These are phyloP conservation scores for Heterobasidion occidentale DNA, from an alignment of 1,284 basidiomycete genomes.

Conservation along the genomic window DNA sequence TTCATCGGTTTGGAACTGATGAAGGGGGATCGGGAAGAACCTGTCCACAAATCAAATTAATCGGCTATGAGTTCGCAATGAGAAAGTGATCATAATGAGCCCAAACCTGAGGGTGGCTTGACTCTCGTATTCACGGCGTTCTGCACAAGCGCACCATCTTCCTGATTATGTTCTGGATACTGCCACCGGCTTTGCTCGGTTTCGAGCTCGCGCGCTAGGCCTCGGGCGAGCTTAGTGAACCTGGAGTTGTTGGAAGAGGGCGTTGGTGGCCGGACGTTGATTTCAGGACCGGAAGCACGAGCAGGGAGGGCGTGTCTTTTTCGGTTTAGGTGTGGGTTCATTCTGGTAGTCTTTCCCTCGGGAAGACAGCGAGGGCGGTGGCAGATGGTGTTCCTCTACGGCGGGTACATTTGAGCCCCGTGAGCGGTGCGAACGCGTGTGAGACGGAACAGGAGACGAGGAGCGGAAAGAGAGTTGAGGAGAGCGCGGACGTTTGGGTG, in stretches of 20 bases:
- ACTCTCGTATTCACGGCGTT: conserved; percentile 9
- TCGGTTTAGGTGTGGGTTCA: conserved; percentile 12
- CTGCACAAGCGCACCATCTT: conserved; percentile 9
- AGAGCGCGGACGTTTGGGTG: conserved; percentile 57
- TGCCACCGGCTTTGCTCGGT: conserved; percentile 24
- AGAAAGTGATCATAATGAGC: not conserved
- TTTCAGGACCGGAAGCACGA: conserved; percentile 32
- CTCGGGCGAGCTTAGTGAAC: conserved; percentile 51
- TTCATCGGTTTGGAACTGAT: conserved; percentile 2
- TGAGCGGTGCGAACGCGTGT: not conserved
- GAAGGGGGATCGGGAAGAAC: not conserved
- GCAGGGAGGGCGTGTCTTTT: conserved; percentile 10
- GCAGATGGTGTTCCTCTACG: not conserved
- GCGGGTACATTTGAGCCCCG: not conserved
- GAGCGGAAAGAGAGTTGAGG: conserved; percentile 9
- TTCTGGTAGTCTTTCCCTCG: not conserved
- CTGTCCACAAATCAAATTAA: not conserved
- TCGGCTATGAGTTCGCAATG: not conserved
- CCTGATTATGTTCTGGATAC: not conserved
- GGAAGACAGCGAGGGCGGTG: conserved; percentile 1
- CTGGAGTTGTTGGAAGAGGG: conserved; percentile 42
- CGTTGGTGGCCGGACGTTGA: conserved; percentile 49
- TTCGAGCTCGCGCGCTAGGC: conserved; percentile 46
- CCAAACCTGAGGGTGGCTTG: not conserved
- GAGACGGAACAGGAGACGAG: conserved; percentile 3